Evolutionary conservation across 176 grass and related monocot species (phyloP).

Genomic region (Melocanna baccifera): DNA sequence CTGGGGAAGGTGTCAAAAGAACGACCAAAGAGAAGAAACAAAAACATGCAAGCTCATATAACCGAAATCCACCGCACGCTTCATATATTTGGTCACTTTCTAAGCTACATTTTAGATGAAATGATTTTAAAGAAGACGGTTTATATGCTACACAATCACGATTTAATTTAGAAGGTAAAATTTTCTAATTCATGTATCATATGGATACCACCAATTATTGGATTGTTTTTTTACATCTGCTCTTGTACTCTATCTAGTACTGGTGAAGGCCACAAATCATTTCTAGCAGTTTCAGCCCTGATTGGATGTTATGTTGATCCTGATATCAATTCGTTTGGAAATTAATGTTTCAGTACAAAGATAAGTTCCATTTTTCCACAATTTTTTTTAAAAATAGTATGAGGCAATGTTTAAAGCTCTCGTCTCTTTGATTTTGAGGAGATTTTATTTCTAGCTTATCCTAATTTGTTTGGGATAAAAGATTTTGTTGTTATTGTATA

Average conservation of each 20-base stretch:
- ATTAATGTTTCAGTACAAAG: not conserved
- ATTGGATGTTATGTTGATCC: not conserved
- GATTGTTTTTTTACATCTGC: not conserved
- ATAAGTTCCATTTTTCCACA: not conserved
- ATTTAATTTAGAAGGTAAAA: not conserved
- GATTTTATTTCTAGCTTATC: no score
- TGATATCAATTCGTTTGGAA: not conserved
- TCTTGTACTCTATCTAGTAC: not conserved
- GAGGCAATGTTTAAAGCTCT: no score
- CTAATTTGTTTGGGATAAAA: no score
- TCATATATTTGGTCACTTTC: slow-evolving; percentile 34
- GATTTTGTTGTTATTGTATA: not conserved
- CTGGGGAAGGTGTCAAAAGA: not conserved
- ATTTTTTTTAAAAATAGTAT: not conserved
- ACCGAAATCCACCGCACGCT: slow-evolving; percentile 5
- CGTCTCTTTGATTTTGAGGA: no score
- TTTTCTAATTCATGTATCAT: not conserved
- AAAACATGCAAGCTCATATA: slow-evolving; percentile 23
- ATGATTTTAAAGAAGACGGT: not conserved
- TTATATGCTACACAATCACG: not conserved
- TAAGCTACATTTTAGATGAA: slow-evolving; percentile 11
- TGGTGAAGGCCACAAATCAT: not conserved
- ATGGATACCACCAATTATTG: not conserved
- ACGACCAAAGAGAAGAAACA: slow-evolving; percentile 20
- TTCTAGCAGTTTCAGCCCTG: not conserved